Base-by-base conservation (phyloP, 2,329 filamentous ascomycete genomes). In the Sporothrix sp. region DNA sequence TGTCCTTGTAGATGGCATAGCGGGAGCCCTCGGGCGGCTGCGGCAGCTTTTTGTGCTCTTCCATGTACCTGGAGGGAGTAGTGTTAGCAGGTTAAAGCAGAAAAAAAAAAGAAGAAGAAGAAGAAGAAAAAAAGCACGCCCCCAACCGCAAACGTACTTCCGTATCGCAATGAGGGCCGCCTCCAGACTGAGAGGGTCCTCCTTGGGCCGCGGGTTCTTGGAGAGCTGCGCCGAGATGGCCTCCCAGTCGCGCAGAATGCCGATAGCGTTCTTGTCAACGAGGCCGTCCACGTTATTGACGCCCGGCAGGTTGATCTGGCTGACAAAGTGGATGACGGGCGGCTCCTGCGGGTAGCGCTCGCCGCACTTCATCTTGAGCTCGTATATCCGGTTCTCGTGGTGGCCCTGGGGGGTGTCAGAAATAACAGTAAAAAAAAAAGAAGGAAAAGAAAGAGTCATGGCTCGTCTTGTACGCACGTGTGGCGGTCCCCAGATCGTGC, bases 381-480 rank as follows among this genome's bases (percentile, higher is more conserved):
- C 94, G 76, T 98, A 98, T 72, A 98, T 98, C 63, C 93, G 86
- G 71, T 98, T 98, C 75, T 98, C 93, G 67, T 97, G 91, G 56
- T 66, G 57, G 84, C 89, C 69, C 89, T 95, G 87, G 21, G 5
- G 7, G n/a, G n/a, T 8, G 35, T 38, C 21, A 13, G 43, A 20
- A n/a, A 21, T 4, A 7, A 27, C 8, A 10, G 20, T n/a, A n/a
- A n/a, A n/a, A n/a, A n/a, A n/a, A n/a, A n/a, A n/a, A n/a, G n/a
- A n/a, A n/a, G n/a, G n/a, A n/a, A n/a, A n/a, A n/a, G n/a, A n/a
- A n/a, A n/a, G n/a, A 23, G 16, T 18, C n/a, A 7, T 25, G 27
- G 25, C n/a, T 36, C 20, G 21, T 21, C 10, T 14, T n/a, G 14
- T n/a, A 51, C 86, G 63, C 75, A 96, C 93, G 68, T 97, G 90